phyloP scores from a whole-genome alignment of 805 yeast species.

The Groenewaldozyma tartarivorans region DNA sequence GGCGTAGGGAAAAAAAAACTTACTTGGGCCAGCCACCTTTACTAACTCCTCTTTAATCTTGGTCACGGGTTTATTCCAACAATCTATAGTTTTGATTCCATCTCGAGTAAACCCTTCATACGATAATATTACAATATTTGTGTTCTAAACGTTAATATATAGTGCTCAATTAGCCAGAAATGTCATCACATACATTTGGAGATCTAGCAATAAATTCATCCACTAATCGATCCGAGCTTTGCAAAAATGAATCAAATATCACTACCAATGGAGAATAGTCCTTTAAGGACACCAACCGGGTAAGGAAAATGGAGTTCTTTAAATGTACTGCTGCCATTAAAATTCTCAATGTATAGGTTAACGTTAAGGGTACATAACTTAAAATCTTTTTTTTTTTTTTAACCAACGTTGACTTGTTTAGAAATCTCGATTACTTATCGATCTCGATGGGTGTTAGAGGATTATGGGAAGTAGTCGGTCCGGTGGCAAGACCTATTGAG shows the following conservation, averaged over 20 bases:
- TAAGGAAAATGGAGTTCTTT: slow-evolving; percentile 39
- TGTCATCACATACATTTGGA: slow-evolving; percentile 15
- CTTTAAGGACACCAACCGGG: slow-evolving; percentile 55
- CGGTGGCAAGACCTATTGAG: slow-evolving; percentile 83
- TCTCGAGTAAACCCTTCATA: slow-evolving; percentile 49
- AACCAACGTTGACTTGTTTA: no score
- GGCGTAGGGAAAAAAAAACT: background rate
- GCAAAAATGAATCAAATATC: slow-evolving; percentile 58
- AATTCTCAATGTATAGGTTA: no score
- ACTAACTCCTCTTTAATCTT: slow-evolving; percentile 20
- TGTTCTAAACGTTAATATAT: slow-evolving; percentile 7
- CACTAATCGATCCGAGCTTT: slow-evolving; percentile 50
- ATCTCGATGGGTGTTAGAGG: slow-evolving; percentile 96
- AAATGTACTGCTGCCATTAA: slow-evolving; percentile 17
- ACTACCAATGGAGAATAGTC: slow-evolving; percentile 70
- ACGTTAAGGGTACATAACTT: no score
- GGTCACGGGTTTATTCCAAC: slow-evolving; percentile 7
- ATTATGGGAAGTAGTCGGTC: slow-evolving; percentile 85
- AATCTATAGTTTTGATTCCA: slow-evolving; percentile 20
- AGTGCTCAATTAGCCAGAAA: background rate
- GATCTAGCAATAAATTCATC: slow-evolving; percentile 45
- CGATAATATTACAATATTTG: slow-evolving; percentile 45
- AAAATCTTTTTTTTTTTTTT: no score
- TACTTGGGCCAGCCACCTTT: slow-evolving; percentile 6
- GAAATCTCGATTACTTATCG: no score